Conservation (phyloP, 495 filamentous ascomycete genomes). For the Aspergillus mulundensis region DNA sequence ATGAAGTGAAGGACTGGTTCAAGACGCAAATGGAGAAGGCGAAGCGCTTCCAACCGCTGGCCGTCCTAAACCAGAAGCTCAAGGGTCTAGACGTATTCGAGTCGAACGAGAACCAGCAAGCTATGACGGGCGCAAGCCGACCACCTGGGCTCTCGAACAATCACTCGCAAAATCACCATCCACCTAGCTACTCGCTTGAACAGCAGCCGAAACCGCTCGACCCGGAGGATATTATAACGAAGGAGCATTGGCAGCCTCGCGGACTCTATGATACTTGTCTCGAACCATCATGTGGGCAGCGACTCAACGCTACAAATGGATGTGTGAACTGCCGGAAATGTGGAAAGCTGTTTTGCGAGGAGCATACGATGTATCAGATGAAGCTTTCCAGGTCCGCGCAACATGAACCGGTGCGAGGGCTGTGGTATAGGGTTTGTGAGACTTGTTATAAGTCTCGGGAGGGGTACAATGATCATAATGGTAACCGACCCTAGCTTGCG, state of each 20-base stretch:
- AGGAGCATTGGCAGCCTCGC: constrained; percentile 81
- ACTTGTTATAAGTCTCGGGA: constrained; percentile 96
- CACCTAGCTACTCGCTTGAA: constrained; percentile 8
- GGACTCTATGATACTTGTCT: constrained; percentile 73
- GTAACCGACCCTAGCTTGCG: constrained; percentile 24
- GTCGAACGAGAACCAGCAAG: constrained; percentile 67
- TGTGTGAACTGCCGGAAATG: constrained; percentile 90
- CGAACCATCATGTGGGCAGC: constrained; percentile 79
- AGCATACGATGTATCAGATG: constrained; percentile 99
- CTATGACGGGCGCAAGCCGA: constrained; percentile 26
- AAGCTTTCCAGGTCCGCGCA: constrained; percentile 86
- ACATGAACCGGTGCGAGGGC: constrained; percentile 86
- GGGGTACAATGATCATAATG: constrained; percentile 89
- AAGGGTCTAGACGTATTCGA: constrained; percentile 98
- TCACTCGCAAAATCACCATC: constrained; percentile 7
- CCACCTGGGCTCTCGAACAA: constrained; percentile 29
- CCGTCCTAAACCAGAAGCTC: constrained; percentile 88
- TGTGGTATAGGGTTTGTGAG: constrained; percentile 95
- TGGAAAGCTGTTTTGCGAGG: constrained; percentile 90
- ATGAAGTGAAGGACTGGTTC: constrained; percentile 98
- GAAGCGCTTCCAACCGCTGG: constrained; percentile 91
- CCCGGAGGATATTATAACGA: constrained; percentile 83
- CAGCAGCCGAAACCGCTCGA: constrained; percentile 49
- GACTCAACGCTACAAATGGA: constrained; percentile 72
- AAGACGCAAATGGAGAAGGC: constrained; percentile 93